These are phyloP conservation scores for Austroboletus niveus DNA, from an alignment of 1,284 basidiomycete species.

Conservation along the genomic window DNA sequence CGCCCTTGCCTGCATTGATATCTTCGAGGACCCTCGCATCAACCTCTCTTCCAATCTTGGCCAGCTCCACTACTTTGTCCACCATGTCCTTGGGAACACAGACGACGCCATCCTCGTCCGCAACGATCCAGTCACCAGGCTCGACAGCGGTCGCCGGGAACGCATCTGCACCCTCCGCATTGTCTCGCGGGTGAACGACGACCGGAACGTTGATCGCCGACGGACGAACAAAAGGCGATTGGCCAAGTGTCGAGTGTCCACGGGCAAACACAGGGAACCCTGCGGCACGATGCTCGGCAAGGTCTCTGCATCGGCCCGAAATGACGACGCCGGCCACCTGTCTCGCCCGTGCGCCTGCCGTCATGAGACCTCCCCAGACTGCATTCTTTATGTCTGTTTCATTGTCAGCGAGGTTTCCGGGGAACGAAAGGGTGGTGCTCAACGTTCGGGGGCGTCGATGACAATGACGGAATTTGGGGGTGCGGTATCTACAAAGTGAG, in stretches of 20 bases:
- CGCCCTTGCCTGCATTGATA: constrained; percentile 70
- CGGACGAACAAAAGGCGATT: constrained; percentile 84
- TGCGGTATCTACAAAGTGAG: constrained; percentile 86
- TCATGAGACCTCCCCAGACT: constrained; percentile 92
- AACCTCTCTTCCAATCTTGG: constrained; percentile 58
- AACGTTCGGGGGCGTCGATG: constrained; percentile 75
- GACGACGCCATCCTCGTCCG: constrained; percentile 89
- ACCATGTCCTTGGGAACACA: constrained; percentile 66
- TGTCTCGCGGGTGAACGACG: constrained; percentile 49
- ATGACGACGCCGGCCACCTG: constrained; percentile 76
- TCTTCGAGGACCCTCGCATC: constrained; percentile 80
- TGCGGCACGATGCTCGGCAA: constrained; percentile 69
- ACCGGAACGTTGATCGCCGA: constrained; percentile 77
- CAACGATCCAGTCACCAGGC: constrained; percentile 84
- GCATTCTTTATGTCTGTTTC: constrained; percentile 73
- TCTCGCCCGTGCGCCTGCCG: constrained; percentile 73
- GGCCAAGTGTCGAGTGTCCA: constrained; percentile 84
- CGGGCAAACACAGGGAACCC: constrained; percentile 79
- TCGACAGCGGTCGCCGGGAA: constrained; percentile 61
- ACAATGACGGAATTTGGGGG: constrained; percentile 69
- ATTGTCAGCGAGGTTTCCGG: constrained; percentile 4
- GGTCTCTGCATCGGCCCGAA: constrained; percentile 81
- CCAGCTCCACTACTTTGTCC: constrained; percentile 59
- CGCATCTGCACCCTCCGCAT: constrained; percentile 23
- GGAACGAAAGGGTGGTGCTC: constrained; percentile 25